These are phyloP conservation scores for Agastache rugosa DNA, from an alignment of 257 asterid species.

Conservation along the genomic window DNA sequence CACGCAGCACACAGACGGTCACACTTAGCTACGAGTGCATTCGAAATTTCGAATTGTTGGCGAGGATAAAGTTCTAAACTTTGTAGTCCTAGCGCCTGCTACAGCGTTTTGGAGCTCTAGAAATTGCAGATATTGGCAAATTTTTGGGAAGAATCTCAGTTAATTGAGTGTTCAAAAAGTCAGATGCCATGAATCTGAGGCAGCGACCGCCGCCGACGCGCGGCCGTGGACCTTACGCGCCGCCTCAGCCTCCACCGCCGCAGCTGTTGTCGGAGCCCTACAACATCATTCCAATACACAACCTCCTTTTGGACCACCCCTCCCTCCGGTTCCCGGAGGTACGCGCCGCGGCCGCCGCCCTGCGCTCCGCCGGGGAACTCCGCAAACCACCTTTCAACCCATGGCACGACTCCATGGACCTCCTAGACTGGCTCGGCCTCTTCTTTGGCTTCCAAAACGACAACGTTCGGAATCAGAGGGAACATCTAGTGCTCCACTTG, in stretches of 20 bases:
- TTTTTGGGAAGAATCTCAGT: conserved; percentile 29
- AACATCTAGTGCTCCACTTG: conserved; percentile 84
- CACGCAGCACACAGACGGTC: background rate
- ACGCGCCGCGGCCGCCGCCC: conserved; percentile 82
- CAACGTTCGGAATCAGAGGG: conserved; percentile 91
- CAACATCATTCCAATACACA: conserved; percentile 86
- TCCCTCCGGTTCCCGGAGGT: conserved; percentile 82
- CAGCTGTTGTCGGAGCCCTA: conserved; percentile 46
- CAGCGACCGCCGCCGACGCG: conserved; percentile 60
- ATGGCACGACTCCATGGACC: conserved; percentile 73
- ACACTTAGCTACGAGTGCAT: background rate
- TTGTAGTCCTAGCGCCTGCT: background rate
- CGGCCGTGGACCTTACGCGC: conserved; percentile 62
- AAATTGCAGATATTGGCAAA: conserved; percentile 10
- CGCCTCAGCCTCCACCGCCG: conserved; percentile 46
- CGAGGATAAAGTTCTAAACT: background rate
- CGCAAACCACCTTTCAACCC: conserved; percentile 70
- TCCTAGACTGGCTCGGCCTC: conserved; percentile 90
- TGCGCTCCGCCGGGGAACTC: conserved; percentile 70
- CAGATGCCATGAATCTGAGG: conserved; percentile 63
- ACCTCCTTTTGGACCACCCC: conserved; percentile 77
- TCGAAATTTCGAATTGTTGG: background rate
- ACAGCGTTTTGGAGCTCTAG: conserved; percentile 8
- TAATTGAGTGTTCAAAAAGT: conserved; percentile 29
- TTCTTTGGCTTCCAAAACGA: conserved; percentile 93